These are phyloP conservation scores for Penicillium antarcticum DNA, from an alignment of 495 filamentous ascomycete species.

Conservation along the genomic window DNA sequence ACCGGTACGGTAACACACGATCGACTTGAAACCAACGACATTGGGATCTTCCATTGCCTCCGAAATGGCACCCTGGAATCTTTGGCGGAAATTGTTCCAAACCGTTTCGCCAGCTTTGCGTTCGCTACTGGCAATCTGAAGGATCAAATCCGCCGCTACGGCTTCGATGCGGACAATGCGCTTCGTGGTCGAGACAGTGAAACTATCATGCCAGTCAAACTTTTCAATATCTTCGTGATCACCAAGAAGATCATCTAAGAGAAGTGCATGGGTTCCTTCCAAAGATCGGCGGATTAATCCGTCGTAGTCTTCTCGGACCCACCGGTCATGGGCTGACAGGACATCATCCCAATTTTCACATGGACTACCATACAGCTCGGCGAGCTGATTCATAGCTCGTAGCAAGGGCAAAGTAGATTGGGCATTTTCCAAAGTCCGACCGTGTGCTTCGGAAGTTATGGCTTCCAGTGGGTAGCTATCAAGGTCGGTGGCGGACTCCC, in stretches of 20 bases:
- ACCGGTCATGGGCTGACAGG: constrained; percentile 53
- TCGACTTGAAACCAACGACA: constrained; percentile 81
- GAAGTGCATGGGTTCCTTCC: constrained; percentile 67
- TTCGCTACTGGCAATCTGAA: constrained; percentile 29
- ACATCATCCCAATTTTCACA: constrained; percentile 58
- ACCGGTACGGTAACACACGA: constrained; percentile 81
- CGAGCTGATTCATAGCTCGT: constrained; percentile 67
- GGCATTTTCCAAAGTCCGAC: constrained; percentile 59
- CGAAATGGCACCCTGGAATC: constrained; percentile 49
- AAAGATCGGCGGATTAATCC: constrained; percentile 64
- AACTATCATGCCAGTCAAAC: constrained; percentile 69
- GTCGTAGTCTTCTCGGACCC: constrained; percentile 52
- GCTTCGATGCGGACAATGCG: constrained; percentile 82
- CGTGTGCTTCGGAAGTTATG: constrained; percentile 73
- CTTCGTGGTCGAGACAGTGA: constrained; percentile 60
- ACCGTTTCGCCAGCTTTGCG: constrained; percentile 22
- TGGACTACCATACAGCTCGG: constrained; percentile 57
- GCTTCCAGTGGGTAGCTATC: constrained; percentile 46
- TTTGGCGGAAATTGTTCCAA: constrained; percentile 38
- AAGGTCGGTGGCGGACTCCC: constrained; percentile 27
- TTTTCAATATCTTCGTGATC: constrained; percentile 53
- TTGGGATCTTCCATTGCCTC: constrained; percentile 57
- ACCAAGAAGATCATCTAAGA: constrained; percentile 77
- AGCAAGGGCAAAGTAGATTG: constrained; percentile 63
- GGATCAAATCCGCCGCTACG: constrained; percentile 63